Base-by-base conservation (phyloP, 345 rosid species). In the Firmiana major region DNA sequence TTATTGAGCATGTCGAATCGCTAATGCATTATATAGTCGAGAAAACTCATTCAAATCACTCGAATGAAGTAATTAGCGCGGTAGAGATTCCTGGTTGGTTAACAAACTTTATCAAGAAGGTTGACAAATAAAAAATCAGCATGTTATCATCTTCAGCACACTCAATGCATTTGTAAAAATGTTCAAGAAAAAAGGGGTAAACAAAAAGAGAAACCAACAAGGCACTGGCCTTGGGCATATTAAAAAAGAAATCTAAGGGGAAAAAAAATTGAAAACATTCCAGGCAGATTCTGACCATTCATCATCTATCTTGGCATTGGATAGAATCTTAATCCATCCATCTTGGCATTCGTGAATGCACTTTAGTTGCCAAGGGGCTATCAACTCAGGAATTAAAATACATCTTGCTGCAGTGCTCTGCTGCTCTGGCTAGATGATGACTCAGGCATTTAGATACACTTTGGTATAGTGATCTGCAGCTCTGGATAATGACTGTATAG, bases 401-500 rank as follows among this genome's bases (percentile, higher is more conserved):
- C 55, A 22, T 31, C 21, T 42, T 22, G 38, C 9, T n/a, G 34
- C 12, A 11, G 9, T 6, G 46, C 21, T 66, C 28, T 42, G 28
- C 55, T 13, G 55, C 10, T 69, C 13, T 24, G 13, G 57, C 8
- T 9, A 73, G 57, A 57, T 40, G 57, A 57, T 40, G 19, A 58
- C 42, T 75, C 45, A 76, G 40, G 54, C 68, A 77, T 87, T 86
- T 46, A 84, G 83, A 77, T 81, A 86, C 60, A 80, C 79, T 83
- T 89, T 95, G 90, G 67, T 84, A 82, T 84, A 88, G 67, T 83
- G 86, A 82, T 95, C 99, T 5, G 89, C 97, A 79, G 98, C 99
- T 90, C 93, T 91, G 24, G 99, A 93, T 80, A 96, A 68, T 3
- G 99, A 96, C 79, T 93, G 97, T 85, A 96, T 88, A 46, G 99